These are phyloP conservation scores for Coleophoma crateriformis DNA, from an alignment of 2,329 filamentous ascomycete species.

Conservation along the genomic window DNA sequence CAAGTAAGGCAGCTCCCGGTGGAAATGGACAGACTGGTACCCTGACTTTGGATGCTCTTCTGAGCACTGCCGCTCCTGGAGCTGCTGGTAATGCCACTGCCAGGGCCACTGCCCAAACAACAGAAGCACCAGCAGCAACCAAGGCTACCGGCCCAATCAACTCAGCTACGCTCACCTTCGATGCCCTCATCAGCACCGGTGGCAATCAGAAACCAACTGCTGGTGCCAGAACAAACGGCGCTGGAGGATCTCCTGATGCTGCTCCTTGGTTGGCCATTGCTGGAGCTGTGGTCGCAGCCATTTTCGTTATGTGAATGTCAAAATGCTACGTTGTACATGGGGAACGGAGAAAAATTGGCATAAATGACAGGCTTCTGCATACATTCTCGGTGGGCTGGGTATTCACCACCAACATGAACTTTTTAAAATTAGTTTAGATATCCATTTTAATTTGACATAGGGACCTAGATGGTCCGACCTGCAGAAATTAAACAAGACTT, in stretches of 20 bases:
- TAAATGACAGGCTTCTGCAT: background rate
- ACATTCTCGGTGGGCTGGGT: background rate
- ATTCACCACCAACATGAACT: too few relatives aligned
- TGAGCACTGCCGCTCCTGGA: background rate
- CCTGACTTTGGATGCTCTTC: background rate
- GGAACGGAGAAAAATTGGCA: background rate
- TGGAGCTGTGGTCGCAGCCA: slow-evolving; percentile 10
- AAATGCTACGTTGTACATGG: background rate
- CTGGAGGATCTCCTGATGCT: background rate
- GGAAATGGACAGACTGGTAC: background rate
- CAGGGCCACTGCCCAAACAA: background rate
- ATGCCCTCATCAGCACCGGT: slow-evolving; percentile 1
- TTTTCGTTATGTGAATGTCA: slow-evolving; percentile 9
- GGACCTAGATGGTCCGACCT: too few relatives aligned
- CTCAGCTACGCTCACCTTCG: background rate
- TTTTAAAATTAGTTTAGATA: too few relatives aligned
- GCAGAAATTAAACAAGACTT: too few relatives aligned
- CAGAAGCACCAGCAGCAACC: background rate
- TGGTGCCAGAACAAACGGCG: slow-evolving; percentile 1
- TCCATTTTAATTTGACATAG: too few relatives aligned
- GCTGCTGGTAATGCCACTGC: background rate
- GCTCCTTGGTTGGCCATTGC: slow-evolving; percentile 9
- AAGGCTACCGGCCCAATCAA: background rate
- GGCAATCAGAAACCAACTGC: background rate
- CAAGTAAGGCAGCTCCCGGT: background rate